These are phyloP conservation scores for Centella asiatica DNA, from an alignment of 129 eudicot genomes.

Conservation along the genomic window DNA sequence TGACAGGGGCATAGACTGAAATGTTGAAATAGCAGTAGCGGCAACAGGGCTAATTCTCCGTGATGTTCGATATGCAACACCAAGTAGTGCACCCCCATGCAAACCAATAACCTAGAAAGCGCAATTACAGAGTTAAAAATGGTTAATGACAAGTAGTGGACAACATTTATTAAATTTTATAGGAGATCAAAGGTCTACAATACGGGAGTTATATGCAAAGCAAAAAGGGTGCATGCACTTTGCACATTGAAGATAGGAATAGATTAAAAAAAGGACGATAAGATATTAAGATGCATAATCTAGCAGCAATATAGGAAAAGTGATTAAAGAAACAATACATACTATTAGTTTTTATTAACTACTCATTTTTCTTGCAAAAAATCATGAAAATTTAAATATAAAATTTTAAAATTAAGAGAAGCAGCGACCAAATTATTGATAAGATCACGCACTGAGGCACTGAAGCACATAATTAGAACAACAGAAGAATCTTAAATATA, in stretches of 20 bases:
- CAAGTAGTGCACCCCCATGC: slow-evolving; percentile 96
- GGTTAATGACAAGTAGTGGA: neutral
- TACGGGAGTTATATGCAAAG: neutral
- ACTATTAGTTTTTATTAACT: too few relatives aligned
- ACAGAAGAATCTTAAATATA: neutral
- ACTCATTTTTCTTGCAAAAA: too few relatives aligned
- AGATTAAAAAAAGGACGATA: too few relatives aligned
- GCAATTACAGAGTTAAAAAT: neutral
- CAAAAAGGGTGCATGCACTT: neutral
- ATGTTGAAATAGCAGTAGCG: slow-evolving; percentile 87
- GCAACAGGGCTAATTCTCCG: slow-evolving; percentile 79
- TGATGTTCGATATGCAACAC: slow-evolving; percentile 81
- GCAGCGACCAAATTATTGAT: too few relatives aligned
- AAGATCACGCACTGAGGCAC: too few relatives aligned
- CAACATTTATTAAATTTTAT: neutral
- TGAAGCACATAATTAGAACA: neutral
- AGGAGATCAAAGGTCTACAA: neutral
- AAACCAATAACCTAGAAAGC: slow-evolving; percentile 58
- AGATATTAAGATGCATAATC: too few relatives aligned
- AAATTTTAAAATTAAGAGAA: too few relatives aligned
- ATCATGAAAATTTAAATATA: too few relatives aligned
- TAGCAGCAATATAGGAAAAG: too few relatives aligned
- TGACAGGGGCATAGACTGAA: slow-evolving; percentile 91
- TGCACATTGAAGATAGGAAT: too few relatives aligned
- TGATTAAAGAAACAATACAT: too few relatives aligned